Evolutionary conservation across 352 stramenopile species (phyloP).

Genomic region (Phytophthora foliorum): DNA sequence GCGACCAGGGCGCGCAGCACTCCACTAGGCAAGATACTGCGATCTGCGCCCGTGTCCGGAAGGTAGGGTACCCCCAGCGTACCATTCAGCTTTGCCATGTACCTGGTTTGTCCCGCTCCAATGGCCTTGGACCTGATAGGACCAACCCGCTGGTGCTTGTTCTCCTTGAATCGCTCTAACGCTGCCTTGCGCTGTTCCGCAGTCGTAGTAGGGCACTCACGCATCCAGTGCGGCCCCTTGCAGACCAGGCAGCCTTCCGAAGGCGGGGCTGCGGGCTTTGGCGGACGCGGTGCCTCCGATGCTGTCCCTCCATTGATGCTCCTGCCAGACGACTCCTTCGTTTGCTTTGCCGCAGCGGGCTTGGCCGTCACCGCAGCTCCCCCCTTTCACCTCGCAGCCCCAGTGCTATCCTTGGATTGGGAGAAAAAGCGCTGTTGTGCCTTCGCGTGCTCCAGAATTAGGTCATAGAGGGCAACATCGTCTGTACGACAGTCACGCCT

Average conservation of each 20-base stretch:
- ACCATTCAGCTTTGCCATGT: slow-evolving; percentile 6
- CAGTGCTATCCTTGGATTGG: slow-evolving; percentile 4
- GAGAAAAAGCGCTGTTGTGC: slow-evolving; percentile 8
- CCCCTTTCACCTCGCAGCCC: neutral
- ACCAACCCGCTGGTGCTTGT: slow-evolving; percentile 1
- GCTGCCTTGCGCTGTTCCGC: neutral
- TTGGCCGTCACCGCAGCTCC: neutral
- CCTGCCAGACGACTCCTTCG: neutral
- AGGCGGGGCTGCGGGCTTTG: slow-evolving; percentile 1
- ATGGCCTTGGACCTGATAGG: slow-evolving; percentile 10
- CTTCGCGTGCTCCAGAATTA: slow-evolving; percentile 22
- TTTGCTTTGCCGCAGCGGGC: neutral
- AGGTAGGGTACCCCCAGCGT: neutral
- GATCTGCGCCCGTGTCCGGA: slow-evolving; percentile 11
- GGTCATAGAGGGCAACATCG: slow-evolving; percentile 10
- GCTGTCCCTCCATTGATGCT: neutral
- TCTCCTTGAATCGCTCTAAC: neutral
- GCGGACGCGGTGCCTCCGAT: neutral
- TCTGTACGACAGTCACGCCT: slow-evolving; percentile 3
- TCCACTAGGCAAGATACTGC: slow-evolving; percentile 2
- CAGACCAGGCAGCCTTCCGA: slow-evolving; percentile 10
- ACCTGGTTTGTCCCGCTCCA: neutral
- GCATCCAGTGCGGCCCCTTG: slow-evolving; percentile 9
- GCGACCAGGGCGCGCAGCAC: neutral
- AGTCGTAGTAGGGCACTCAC: slow-evolving; percentile 12